These are phyloP conservation scores for Avena atlantica DNA, from an alignment of 176 grass and related monocot genomes.

Conservation along the genomic window DNA sequence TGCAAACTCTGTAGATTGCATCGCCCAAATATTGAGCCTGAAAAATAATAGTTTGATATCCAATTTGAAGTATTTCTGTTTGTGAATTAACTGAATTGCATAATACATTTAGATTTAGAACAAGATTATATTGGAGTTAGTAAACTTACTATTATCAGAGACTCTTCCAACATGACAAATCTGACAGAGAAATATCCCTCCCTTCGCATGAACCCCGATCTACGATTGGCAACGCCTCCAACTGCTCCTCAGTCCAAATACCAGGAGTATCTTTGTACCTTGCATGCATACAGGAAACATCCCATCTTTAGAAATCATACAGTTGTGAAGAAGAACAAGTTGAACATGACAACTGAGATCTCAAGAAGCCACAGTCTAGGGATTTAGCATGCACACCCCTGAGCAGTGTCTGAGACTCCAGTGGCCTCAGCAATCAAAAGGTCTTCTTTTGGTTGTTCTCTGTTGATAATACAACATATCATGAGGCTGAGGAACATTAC, in stretches of 20 bases:
- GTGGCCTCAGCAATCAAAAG: conserved; percentile 66
- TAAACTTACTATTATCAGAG: neutral
- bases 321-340: neutral
- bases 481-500: conserved; percentile 56
- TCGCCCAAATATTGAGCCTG: neutral
- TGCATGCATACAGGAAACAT: neutral
- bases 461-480: conserved; percentile 61
- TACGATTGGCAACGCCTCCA: neutral
- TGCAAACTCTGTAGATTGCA: neutral
- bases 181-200: conserved; percentile 1
- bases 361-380: conserved; percentile 12
- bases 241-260: neutral
- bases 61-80: neutral
- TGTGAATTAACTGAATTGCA: neutral
- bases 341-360: neutral
- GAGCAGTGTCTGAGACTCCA: conserved; percentile 66
- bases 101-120: neutral
- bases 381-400: conserved; percentile 49
- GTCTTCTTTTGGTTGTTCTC: conserved; percentile 49
- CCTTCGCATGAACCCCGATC: neutral
- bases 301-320: neutral
- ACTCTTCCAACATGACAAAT: conserved; percentile 10
- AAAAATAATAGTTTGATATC: neutral
- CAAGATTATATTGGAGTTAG: neutral
- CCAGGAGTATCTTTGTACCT: conserved; percentile 6